Percentiles rank a stretch among this genome's conserved stretches.
These are phyloP conservation scores for Xanthoconium separans DNA, from an alignment of 1,284 basidiomycete genomes.

Conservation along the genomic window DNA sequence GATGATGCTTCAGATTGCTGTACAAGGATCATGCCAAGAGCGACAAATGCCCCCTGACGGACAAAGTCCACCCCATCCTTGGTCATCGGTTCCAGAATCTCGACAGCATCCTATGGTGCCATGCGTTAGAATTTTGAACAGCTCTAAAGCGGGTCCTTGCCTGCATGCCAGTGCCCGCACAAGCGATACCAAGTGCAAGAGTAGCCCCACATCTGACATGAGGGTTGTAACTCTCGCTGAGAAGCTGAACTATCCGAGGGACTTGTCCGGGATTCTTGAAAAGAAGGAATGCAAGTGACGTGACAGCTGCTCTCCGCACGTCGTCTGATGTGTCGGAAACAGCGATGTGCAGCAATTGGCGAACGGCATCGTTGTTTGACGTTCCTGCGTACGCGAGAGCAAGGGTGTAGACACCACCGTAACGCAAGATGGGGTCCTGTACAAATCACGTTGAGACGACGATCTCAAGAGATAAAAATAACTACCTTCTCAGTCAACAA, in stretches of 20 bases:
- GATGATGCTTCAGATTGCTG: slow-evolving; percentile 91
- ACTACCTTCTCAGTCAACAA: slow-evolving; percentile 84
- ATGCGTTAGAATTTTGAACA: neutral
- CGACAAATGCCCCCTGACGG: slow-evolving; percentile 93
- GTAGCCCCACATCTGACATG: slow-evolving; percentile 96
- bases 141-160: slow-evolving; percentile 36
- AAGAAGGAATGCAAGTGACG: slow-evolving; percentile 89
- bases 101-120: slow-evolving; percentile 75
- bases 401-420: slow-evolving; percentile 94
- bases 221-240: slow-evolving; percentile 98
- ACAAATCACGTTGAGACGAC: slow-evolving; percentile 7
- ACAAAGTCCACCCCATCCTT: slow-evolving; percentile 97
- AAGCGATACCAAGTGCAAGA: slow-evolving; percentile 91
- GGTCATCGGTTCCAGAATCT: slow-evolving; percentile 94
- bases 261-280: slow-evolving; percentile 96
- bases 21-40: slow-evolving; percentile 93
- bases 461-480: neutral
- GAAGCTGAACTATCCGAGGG: slow-evolving; percentile 89
- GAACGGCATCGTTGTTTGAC: slow-evolving; percentile 88
- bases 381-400: slow-evolving; percentile 95
- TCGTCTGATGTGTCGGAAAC: slow-evolving; percentile 97
- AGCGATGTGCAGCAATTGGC: slow-evolving; percentile 88
- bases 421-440: slow-evolving; percentile 92
- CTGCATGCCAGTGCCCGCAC: slow-evolving; percentile 94
- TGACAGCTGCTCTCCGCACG: slow-evolving; percentile 92